Conservation (phyloP, 371 early-diverging fungal species). For the Haplosporangium sp. region DNA sequence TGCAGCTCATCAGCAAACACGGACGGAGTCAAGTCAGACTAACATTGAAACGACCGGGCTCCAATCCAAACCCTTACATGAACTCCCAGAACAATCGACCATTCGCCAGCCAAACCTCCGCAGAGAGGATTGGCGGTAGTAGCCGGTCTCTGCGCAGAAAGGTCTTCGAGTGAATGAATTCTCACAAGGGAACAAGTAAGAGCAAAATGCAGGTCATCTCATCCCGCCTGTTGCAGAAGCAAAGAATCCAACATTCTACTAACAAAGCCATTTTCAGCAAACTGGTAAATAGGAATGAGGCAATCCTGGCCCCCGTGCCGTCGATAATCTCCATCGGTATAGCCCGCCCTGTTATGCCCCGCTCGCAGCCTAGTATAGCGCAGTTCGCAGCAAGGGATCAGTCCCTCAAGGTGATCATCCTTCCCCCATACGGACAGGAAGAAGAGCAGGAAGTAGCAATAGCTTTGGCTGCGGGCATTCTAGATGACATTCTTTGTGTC, state of each 20-base stretch:
- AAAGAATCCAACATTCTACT: background rate
- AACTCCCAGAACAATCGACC: constrained; percentile 10
- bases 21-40: no score
- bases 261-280: background rate
- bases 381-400: constrained; percentile 35
- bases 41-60: no score
- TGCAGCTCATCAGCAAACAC: no score
- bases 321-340: background rate
- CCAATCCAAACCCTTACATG: no score
- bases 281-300: constrained; percentile 2
- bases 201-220: no score
- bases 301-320: background rate
- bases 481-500: constrained; percentile 28
- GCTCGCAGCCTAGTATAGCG: constrained; percentile 31
- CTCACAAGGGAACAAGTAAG: constrained; percentile 2
- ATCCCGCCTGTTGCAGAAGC: no score
- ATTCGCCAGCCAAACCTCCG: constrained; percentile 34
- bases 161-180: constrained; percentile 26
- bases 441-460: constrained; percentile 31
- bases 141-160: constrained; percentile 29
- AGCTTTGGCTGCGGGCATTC: constrained; percentile 44
- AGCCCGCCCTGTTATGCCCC: constrained; percentile 32
- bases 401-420: constrained; percentile 41
- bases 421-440: constrained; percentile 41
- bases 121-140: constrained; percentile 32